phyloP scores from a whole-genome alignment of 2,329 filamentous ascomycete genomes.

The Cladosporium sp. region DNA sequence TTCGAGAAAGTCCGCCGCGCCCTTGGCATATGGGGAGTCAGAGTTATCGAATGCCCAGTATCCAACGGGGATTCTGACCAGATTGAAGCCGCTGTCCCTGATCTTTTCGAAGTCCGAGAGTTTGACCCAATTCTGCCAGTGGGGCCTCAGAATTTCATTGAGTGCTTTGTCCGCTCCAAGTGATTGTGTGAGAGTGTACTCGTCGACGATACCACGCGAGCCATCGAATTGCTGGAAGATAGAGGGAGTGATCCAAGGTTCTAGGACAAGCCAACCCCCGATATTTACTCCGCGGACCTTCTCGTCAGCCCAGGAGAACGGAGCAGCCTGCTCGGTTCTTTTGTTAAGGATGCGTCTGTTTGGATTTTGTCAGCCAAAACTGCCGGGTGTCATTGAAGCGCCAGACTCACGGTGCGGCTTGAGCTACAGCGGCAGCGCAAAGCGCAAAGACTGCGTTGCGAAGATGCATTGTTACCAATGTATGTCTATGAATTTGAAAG shows the following conservation, averaged over 20 bases:
- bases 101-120: constrained; percentile 55
- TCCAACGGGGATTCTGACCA: constrained; percentile 56
- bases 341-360: background rate
- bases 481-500: background rate
- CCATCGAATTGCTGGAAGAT: constrained; percentile 46
- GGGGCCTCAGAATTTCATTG: constrained; percentile 40
- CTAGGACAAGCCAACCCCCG: constrained; percentile 60
- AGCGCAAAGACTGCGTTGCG: constrained; percentile 1
- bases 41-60: constrained; percentile 56
- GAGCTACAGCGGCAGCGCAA: background rate
- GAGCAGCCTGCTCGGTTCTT: background rate
- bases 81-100: constrained; percentile 53
- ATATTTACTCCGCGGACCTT: constrained; percentile 63
- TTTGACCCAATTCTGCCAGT: constrained; percentile 50
- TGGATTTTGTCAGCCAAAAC: background rate
- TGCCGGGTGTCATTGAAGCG: background rate
- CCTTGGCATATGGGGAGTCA: constrained; percentile 45
- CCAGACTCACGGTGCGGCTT: background rate
- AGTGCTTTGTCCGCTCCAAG: constrained; percentile 45
- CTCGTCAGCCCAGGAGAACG: constrained; percentile 20
- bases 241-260: constrained; percentile 62
- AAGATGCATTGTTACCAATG: background rate
- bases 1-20: constrained; percentile 52
- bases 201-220: constrained; percentile 42
- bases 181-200: constrained; percentile 44